Evolutionary conservation across 78 protist species (phyloP), one percentile per base, ranked within the genome.

Genomic region (Protostelium mycophagum): DNA sequence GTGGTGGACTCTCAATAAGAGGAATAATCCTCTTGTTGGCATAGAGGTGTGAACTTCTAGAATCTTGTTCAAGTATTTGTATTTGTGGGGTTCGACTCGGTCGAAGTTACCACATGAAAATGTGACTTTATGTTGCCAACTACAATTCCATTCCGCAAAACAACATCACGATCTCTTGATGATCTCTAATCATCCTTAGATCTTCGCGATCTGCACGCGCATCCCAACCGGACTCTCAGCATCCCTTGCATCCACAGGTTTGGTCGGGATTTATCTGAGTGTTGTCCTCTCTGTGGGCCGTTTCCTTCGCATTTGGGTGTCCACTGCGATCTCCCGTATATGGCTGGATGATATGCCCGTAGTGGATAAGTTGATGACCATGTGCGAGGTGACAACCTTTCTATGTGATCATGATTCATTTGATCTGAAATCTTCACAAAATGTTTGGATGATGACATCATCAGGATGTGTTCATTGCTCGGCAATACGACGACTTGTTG

Each of bases 251-350:
- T 36, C 84, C 25, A 91, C 88, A 1, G 97, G 97, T 36, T 38
- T 94, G 29, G 87, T 96, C 16, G 97, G 97, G 34, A 84, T 96
- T 23, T 96, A 96, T 39, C 93, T 93, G 36, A 84, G 91, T 0
- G 86, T 96, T 28, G 95, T 96, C 35, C 84, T 95, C 35, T 92
- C 93, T 23, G 89, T 96, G 0, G 96, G 96, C 10, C 86, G 95
- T 28, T 91, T 96, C 86, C 88, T 96, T 25, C 93, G 97, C 73
- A 28, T 90, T 85, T 63, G 84, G 1, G 86, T 96, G 16, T 39
- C 91, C 5, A 95, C 89, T 37, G 36, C 87, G 51, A 34, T 88
- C 28, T 63, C 37, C 1, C 23, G 86, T 34, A 94, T 94, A 25
- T 38, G 90, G 35, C 89, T 92, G 0, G 90, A 88, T 39, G 93